Evolutionary conservation across 2,329 filamentous ascomycete genomes (phyloP).

Genomic region (Chlorencoelia australis): DNA sequence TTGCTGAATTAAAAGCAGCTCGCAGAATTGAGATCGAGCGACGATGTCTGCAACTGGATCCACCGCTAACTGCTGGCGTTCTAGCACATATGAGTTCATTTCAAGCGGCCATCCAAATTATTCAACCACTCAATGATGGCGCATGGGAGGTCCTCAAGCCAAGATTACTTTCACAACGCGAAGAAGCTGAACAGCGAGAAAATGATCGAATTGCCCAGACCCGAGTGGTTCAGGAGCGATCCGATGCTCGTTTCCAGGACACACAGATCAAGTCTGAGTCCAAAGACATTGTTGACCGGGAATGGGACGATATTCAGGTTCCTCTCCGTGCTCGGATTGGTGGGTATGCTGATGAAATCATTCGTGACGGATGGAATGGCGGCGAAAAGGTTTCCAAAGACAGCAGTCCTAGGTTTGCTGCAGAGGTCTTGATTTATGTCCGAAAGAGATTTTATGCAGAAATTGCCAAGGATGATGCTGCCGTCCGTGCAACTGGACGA

Average conservation of each 20-base stretch:
- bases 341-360: constrained; percentile 59
- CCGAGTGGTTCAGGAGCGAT: constrained; percentile 30
- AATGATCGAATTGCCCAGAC: constrained; percentile 29
- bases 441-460: constrained; percentile 56
- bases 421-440: constrained; percentile 58
- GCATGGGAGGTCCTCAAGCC: constrained; percentile 62
- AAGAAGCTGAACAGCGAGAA: constrained; percentile 51
- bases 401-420: constrained; percentile 58
- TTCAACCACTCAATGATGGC: constrained; percentile 54
- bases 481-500: constrained; percentile 36
- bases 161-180: constrained; percentile 54
- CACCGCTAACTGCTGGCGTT: constrained; percentile 51
- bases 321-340: constrained; percentile 56
- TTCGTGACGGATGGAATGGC: constrained; percentile 53
- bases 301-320: constrained; percentile 62
- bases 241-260: constrained; percentile 24
- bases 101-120: constrained; percentile 61
- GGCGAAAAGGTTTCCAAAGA: constrained; percentile 54
- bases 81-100: constrained; percentile 65
- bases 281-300: constrained; percentile 52
- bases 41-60: constrained; percentile 54
- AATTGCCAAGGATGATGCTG: constrained; percentile 42
- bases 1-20: constrained; percentile 51
- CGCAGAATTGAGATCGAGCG: constrained; percentile 63
- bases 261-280: constrained; percentile 33